phyloP scores from a whole-genome alignment of 2,329 filamentous ascomycete species.

The Septoria petroselini region DNA sequence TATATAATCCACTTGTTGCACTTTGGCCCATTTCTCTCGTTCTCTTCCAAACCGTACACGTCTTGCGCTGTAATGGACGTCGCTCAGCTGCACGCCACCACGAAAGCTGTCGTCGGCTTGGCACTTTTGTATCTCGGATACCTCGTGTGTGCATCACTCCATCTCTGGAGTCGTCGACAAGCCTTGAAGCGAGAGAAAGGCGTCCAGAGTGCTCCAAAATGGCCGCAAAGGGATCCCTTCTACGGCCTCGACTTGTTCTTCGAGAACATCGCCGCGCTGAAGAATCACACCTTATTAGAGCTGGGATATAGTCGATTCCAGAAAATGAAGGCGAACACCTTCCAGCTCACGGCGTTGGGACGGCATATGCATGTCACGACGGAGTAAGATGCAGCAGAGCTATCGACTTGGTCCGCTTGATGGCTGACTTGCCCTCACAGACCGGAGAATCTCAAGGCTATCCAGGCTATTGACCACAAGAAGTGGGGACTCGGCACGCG shows the following conservation, averaged over 20 bases:
- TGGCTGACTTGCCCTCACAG: too few species aligned
- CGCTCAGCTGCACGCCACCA: conserved; percentile 12
- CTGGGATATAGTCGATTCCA: conserved; percentile 37
- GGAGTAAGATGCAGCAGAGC: conserved; percentile 30
- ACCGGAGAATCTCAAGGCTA: conserved; percentile 49
- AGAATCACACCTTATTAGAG: conserved; percentile 40
- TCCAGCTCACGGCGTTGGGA: conserved; percentile 41
- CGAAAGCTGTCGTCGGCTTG: conserved; percentile 33
- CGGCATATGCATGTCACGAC: conserved; percentile 40
- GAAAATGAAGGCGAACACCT: conserved; percentile 36
- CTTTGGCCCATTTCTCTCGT: too few species aligned
- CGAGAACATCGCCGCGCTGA: conserved; percentile 41
- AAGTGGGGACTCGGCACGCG: conserved; percentile 44
- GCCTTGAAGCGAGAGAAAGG: conserved; percentile 44
- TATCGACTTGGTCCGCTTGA: too few species aligned
- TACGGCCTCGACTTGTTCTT: conserved; percentile 53
- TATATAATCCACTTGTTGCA: too few species aligned
- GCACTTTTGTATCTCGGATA: conserved; percentile 38
- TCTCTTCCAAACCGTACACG: too few species aligned
- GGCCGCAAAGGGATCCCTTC: conserved; percentile 54
- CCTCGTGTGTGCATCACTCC: conserved; percentile 37
- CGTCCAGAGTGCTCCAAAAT: conserved; percentile 47
- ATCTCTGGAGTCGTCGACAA: conserved; percentile 39
- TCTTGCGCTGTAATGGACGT: conserved; percentile 18
- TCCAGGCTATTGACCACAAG: conserved; percentile 47